Conservation (phyloP, 1,139 yeast genomes). For the Yamadazyma atlantica region DNA sequence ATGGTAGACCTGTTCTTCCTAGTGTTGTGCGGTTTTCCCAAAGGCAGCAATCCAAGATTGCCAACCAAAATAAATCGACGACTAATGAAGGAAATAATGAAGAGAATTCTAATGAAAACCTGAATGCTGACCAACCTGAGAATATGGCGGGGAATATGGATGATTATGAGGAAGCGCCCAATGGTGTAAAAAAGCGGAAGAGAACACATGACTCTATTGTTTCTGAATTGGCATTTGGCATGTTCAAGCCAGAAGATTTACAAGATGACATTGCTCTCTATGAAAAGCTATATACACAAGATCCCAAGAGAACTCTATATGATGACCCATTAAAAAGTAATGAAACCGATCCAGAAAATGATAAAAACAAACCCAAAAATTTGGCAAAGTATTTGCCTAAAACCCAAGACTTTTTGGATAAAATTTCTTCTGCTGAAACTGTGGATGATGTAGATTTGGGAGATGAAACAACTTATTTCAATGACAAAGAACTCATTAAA, state of each 20-base stretch:
- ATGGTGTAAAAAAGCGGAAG: not conserved
- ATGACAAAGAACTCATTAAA: slow-evolving; percentile 59
- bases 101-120: not conserved
- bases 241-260: not conserved
- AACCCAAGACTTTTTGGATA: slow-evolving; percentile 50
- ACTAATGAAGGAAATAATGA: not conserved
- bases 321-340: not conserved
- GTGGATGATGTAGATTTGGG: slow-evolving; percentile 61
- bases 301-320: not conserved
- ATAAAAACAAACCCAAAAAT: slow-evolving; percentile 53
- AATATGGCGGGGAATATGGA: not conserved
- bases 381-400: slow-evolving; percentile 53
- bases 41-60: not conserved
- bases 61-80: not conserved
- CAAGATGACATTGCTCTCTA: not conserved
- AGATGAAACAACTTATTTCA: slow-evolving; percentile 71
- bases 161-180: not conserved
- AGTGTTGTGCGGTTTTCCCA: not conserved
- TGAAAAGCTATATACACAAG: slow-evolving; percentile 1
- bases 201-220: slow-evolving; percentile 1
- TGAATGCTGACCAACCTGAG: not conserved
- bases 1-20: not conserved
- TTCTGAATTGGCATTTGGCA: slow-evolving; percentile 1
- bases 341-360: slow-evolving; percentile 17
- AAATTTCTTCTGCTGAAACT: slow-evolving; percentile 59